phyloP scores from a whole-genome alignment of 2,329 filamentous ascomycete species.

The Alternaria sp. region DNA sequence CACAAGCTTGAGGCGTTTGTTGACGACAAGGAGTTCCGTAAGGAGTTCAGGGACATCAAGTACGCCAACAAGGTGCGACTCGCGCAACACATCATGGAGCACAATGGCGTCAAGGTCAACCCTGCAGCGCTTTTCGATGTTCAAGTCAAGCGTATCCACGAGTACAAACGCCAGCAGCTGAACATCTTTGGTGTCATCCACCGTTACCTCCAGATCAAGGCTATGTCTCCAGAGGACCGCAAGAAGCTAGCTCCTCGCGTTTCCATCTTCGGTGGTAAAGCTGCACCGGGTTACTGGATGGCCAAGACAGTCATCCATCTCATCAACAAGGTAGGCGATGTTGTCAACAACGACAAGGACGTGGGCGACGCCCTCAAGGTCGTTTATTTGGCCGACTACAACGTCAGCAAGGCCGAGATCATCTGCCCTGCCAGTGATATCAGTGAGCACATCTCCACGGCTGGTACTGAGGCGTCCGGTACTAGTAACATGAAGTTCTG shows the following conservation, averaged over 20 bases:
- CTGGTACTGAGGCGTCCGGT: slow-evolving; percentile 86
- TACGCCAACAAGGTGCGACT: slow-evolving; percentile 93
- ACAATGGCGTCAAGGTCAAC: slow-evolving; percentile 82
- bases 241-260: slow-evolving; percentile 89
- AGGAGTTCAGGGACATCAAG: slow-evolving; percentile 97
- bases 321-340: slow-evolving; percentile 87
- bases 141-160: slow-evolving; percentile 98
- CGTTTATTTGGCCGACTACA: slow-evolving; percentile 97
- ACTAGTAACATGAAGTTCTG: slow-evolving; percentile 99
- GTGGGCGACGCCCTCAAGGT: slow-evolving; percentile 96
- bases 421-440: slow-evolving; percentile 94
- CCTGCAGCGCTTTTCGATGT: slow-evolving; percentile 91
- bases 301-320: slow-evolving; percentile 98
- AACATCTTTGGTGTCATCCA: slow-evolving; percentile 99
- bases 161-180: slow-evolving; percentile 98
- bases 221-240: slow-evolving; percentile 80
- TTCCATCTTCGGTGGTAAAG: slow-evolving; percentile 97
- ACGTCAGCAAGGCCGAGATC: slow-evolving; percentile 98
- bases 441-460: slow-evolving; percentile 98
- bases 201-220: slow-evolving; percentile 88
- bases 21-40: slow-evolving; percentile 88
- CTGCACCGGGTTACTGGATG: slow-evolving; percentile 99
- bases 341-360: slow-evolving; percentile 92
- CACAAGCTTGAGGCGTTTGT: slow-evolving; percentile 85
- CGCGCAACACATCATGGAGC: slow-evolving; percentile 87